A percentile compares a stretch with the other conserved stretches of the same genome.
Conservation (phyloP, 2,329 filamentous ascomycete species). For the Aspergillus fructus region DNA sequence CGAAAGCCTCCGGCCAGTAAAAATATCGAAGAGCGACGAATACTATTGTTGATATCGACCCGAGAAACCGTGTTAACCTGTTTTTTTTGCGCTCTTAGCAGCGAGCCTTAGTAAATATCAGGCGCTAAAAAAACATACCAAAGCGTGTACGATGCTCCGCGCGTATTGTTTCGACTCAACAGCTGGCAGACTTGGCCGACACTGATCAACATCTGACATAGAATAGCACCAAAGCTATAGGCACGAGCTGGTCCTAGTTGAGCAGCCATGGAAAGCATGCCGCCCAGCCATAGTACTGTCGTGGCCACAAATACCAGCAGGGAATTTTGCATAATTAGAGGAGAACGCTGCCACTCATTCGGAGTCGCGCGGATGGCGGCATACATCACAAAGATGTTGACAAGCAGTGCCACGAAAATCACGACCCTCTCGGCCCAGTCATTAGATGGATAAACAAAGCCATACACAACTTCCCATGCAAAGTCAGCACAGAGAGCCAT, state of each 20-base stretch:
- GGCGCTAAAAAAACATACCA: conserved; percentile 8
- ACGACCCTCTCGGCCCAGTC: conserved; percentile 7
- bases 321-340: conserved; percentile 17
- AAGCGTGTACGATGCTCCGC: conserved; percentile 17
- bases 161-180: conserved; percentile 15
- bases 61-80: conserved; percentile 16
- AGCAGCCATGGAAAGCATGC: conserved; percentile 6
- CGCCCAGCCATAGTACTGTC: conserved; percentile 3
- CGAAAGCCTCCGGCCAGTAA: conserved; percentile 14
- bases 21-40: conserved; percentile 13
- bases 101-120: not conserved
- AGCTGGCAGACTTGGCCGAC: conserved; percentile 15
- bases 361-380: conserved; percentile 10
- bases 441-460: conserved; percentile 17
- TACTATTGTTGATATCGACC: conserved; percentile 9
- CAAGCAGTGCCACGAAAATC: conserved; percentile 3
- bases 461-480: conserved; percentile 20
- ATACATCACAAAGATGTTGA: conserved; percentile 19
- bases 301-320: conserved; percentile 10
- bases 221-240: conserved; percentile 13
- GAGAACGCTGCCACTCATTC: conserved; percentile 19
- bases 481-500: conserved; percentile 19
- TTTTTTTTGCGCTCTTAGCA: not conserved
- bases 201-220: conserved; percentile 15
- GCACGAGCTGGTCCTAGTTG: conserved; percentile 13